Evolutionary conservation across 2,329 filamentous ascomycete genomes (phyloP), one percentile per base, ranked within the genome.

Genomic region (Neobulgaria alba): DNA sequence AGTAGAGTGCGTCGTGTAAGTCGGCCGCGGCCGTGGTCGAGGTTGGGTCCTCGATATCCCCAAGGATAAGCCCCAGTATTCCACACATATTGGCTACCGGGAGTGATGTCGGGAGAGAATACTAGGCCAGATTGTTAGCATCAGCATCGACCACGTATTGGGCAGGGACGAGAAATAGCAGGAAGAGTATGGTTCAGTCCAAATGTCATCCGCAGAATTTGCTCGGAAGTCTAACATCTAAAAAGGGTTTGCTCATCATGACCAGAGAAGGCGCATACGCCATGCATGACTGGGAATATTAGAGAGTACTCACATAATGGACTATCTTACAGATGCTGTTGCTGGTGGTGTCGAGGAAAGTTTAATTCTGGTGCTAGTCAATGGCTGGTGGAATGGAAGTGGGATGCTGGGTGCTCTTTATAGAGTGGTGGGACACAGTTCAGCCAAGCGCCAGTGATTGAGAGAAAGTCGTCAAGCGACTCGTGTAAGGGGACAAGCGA

Each of bases 1-100:
- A 77, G 62, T 82, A 85, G n/a, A 85, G 67, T 30, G 74, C 71
- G 61, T 85, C 81, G 58, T 85, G 80, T 31, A 85, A 67, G 51
- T 85, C 80, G 46, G 76, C 68, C 12, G 76, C 75, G 21, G 79
- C 79, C 36, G 67, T 65, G 38, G 65, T 64, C 21, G 60, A 55
- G 31, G 64, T 63, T 38, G 66, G 57, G 38, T 66, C 64, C 36
- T 64, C 68, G 46, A 68, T 63, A 53, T 77, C 70, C 47, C 73
- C 76, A 46, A 79, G 67, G 48, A 80, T 75, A 38, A 79, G 61
- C 49, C 67, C 76, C 42, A 79, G 65, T 50, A 80, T 75, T 54
- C 76, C 76, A 62, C 76, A 80, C 76, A 80, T 80, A 47, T 57
- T 59, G 54, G 35, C 21, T 36, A n/a, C 3, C 30, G 21, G 29